These are phyloP conservation scores for Cryptosporidium ryanae DNA, from an alignment of 169 alveolate species.

Conservation along the genomic window DNA sequence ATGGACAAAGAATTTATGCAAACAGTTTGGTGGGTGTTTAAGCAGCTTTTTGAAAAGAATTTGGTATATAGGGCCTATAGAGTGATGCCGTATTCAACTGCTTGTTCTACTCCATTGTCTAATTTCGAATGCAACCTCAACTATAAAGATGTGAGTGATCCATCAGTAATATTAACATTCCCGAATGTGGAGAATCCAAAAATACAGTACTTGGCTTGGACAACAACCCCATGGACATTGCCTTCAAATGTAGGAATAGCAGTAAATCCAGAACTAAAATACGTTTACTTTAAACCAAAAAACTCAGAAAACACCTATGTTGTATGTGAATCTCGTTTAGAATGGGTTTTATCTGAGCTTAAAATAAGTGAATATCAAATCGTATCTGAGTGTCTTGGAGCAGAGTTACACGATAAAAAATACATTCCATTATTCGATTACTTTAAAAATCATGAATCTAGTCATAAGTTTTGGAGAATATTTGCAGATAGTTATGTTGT, in stretches of 20 bases:
- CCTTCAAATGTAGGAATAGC: slow-evolving; percentile 97
- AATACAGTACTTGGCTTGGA: slow-evolving; percentile 94
- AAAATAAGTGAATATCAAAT: slow-evolving; percentile 76
- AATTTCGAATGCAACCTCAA: slow-evolving; percentile 95
- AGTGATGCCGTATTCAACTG: slow-evolving; percentile 99
- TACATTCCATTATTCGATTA: slow-evolving; percentile 90
- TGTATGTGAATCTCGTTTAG: slow-evolving; percentile 89
- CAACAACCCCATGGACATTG: slow-evolving; percentile 99
- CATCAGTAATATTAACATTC: slow-evolving; percentile 94
- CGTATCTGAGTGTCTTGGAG: slow-evolving; percentile 86
- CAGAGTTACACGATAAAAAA: slow-evolving; percentile 88
- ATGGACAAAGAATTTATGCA: slow-evolving; percentile 97
- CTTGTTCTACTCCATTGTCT: slow-evolving; percentile 96
- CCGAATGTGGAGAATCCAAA: slow-evolving; percentile 84
- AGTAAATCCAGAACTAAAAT: slow-evolving; percentile 92
- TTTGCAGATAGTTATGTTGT: slow-evolving; percentile 94
- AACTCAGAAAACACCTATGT: slow-evolving; percentile 82
- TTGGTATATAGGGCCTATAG: slow-evolving; percentile 95
- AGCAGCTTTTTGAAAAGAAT: slow-evolving; percentile 90
- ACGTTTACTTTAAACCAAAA: slow-evolving; percentile 86
- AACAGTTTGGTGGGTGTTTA: slow-evolving; percentile 95
- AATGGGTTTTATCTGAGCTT: slow-evolving; percentile 81
- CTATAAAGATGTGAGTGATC: slow-evolving; percentile 96
- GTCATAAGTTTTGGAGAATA: slow-evolving; percentile 80
- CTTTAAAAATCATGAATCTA: slow-evolving; percentile 80